These are phyloP conservation scores for Spergularia marina DNA, from an alignment of 148 eudicot species.

Conservation along the genomic window DNA sequence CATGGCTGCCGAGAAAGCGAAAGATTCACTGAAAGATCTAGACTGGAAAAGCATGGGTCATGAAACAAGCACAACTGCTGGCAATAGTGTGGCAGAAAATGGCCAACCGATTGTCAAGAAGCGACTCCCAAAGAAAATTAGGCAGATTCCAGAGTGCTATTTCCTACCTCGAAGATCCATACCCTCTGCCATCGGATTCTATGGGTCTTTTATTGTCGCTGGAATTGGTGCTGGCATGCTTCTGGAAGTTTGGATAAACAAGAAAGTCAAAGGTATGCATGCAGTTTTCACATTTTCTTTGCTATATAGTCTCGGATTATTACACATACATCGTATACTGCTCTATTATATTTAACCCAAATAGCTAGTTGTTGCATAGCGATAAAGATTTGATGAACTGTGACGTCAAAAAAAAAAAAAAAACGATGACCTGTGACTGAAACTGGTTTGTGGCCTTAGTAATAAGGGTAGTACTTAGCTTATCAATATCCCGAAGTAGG, in stretches of 20 bases:
- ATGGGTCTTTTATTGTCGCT: slow-evolving; percentile 61
- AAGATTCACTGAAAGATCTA: slow-evolving; percentile 46
- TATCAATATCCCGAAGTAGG: not conserved
- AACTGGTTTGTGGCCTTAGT: not conserved
- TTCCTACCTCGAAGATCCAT: slow-evolving; percentile 61
- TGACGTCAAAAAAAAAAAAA: not conserved
- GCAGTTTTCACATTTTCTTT: not conserved
- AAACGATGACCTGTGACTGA: too few species aligned
- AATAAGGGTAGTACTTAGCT: not conserved
- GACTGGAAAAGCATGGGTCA: slow-evolving; percentile 56
- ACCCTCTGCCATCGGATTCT: slow-evolving; percentile 50
- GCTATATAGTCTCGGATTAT: too few species aligned
- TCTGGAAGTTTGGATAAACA: slow-evolving; percentile 62
- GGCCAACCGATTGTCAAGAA: slow-evolving; percentile 43
- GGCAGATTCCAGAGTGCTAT: slow-evolving; percentile 66
- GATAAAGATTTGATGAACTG: not conserved
- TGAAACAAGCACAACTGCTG: slow-evolving; percentile 13
- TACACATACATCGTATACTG: too few species aligned
- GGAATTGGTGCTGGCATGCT: slow-evolving; percentile 81
- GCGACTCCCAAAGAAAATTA: slow-evolving; percentile 45
- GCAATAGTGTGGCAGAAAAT: slow-evolving; percentile 23
- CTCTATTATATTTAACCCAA: not conserved
- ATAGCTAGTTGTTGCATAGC: not conserved
- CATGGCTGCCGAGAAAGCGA: slow-evolving; percentile 49
- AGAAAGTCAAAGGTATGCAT: slow-evolving; percentile 64